phyloP scores from a whole-genome alignment of 495 filamentous ascomycete species.

The Cryomyces minteri region DNA sequence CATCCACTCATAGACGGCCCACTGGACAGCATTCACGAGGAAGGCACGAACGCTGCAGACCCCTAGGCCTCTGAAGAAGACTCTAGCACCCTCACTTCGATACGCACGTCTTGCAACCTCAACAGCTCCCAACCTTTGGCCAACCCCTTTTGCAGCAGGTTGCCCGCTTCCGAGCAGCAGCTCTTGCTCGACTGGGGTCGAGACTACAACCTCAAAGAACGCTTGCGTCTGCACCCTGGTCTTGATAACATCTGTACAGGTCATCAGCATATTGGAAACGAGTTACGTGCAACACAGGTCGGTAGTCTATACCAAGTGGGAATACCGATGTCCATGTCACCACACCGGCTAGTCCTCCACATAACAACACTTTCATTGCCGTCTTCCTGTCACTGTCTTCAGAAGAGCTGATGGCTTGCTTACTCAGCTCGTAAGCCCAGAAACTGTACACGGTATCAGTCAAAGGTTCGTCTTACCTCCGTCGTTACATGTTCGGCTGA shows the following conservation, averaged over 20 bases:
- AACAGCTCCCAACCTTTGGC: slow-evolving; percentile 8
- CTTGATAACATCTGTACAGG: slow-evolving; percentile 54
- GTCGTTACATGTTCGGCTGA: background rate
- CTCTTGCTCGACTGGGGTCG: too few relatives aligned
- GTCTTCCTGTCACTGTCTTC: slow-evolving; percentile 26
- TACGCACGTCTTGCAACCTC: slow-evolving; percentile 46
- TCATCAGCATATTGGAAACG: too few relatives aligned
- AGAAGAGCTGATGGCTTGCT: slow-evolving; percentile 26
- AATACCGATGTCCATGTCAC: slow-evolving; percentile 77
- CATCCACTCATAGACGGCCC: slow-evolving; percentile 73
- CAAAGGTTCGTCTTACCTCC: background rate
- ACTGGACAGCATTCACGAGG: slow-evolving; percentile 67
- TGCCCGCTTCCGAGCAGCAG: too few relatives aligned
- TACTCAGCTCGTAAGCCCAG: slow-evolving; percentile 65
- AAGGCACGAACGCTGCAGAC: slow-evolving; percentile 72
- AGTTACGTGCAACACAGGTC: background rate
- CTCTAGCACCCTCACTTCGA: slow-evolving; percentile 36
- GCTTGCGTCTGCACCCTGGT: slow-evolving; percentile 51
- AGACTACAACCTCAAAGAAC: too few relatives aligned
- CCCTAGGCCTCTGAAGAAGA: slow-evolving; percentile 62
- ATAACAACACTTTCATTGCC: slow-evolving; percentile 49
- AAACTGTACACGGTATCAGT: slow-evolving; percentile 31
- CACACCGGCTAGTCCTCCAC: slow-evolving; percentile 70
- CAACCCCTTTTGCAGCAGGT: background rate
- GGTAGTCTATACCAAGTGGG: slow-evolving; percentile 31